Base-by-base conservation (phyloP, 1,139 yeast genomes). In the Yamadazyma diddensiae region DNA sequence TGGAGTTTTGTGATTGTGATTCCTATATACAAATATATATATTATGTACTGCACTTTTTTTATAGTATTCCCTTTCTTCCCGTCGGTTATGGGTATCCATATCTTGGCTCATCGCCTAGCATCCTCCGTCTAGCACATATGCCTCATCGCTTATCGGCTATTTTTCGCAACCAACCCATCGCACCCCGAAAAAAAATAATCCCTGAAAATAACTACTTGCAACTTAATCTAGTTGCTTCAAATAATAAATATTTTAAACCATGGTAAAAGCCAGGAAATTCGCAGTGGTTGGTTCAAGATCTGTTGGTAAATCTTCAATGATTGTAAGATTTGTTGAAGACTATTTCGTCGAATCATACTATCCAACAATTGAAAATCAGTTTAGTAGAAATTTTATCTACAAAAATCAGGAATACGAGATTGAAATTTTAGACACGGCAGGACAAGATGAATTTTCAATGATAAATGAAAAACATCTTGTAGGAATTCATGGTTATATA, bases 391-490 rank as follows among this genome's bases (percentile, higher is more conserved):
- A 74, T 26, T 73, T 88, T 51, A 73, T 67, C 41, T 77, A 81
- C 57, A 78, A 82, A 45, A 85, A 84, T 42, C 81, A 80, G 48
- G 86, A 82, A 36, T 87, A 83, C 53, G 83, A 84, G 36, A 77
- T 92, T 18, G 96, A 88, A 55, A 84, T 88, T 38, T 67, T 88
- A 43, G 97, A 88, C 53, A 88, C 97, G 0, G 95, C 96, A 1
- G 97, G 97, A n/a, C 92, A 82, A 63, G 95, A 88, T 57, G 95
- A 88, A 63, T 85, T 82, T 54, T 78, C 87, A 39, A 80, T 86
- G 48, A 77, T 88, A 65, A 84, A 80, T 53, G 92, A 85, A 57
- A 84, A 85, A 50, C 84, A 86, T 43, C 63, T 86, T 35, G 83
- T 85, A 34, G 94, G 94, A 11, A 79, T 84, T 33, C 94, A 86